phyloP scores from a whole-genome alignment of 2,329 filamentous ascomycete species.

The Penicillium concentricum region DNA sequence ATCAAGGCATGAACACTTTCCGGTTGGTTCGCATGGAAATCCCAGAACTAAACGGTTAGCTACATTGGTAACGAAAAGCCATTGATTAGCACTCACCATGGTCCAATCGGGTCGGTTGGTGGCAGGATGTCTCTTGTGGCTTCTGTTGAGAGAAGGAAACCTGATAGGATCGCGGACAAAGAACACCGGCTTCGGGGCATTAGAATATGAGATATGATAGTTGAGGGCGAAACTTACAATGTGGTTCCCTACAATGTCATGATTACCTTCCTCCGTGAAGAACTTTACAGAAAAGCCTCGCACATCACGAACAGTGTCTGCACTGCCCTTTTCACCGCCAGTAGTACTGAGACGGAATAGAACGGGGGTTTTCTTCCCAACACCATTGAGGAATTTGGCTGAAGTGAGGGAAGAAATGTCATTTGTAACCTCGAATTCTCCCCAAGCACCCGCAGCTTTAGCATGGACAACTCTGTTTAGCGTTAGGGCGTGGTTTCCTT shows the following conservation, averaged over 20 bases:
- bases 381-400: constrained; percentile 53
- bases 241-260: constrained; percentile 27
- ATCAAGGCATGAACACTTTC: constrained; percentile 62
- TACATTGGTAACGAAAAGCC: not conserved
- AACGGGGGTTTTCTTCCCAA: constrained; percentile 56
- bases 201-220: not conserved
- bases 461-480: constrained; percentile 54
- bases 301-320: constrained; percentile 52
- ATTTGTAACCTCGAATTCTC: constrained; percentile 61
- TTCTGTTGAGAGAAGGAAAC: constrained; percentile 51
- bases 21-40: constrained; percentile 56
- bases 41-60: constrained; percentile 54
- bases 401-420: constrained; percentile 55
- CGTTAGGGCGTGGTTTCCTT: not conserved
- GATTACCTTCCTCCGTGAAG: constrained; percentile 53
- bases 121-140: constrained; percentile 65
- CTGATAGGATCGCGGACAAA: constrained; percentile 47
- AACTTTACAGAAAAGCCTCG: constrained; percentile 54
- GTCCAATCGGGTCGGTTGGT: constrained; percentile 65
- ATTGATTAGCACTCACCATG: constrained; percentile 37
- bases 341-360: constrained; percentile 51
- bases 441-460: constrained; percentile 58
- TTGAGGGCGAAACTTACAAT: constrained; percentile 9
- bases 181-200: constrained; percentile 38
- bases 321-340: constrained; percentile 47